Base-by-base conservation (phyloP, 768 basidiomycete species). In the Rhizopogon rudus region DNA sequence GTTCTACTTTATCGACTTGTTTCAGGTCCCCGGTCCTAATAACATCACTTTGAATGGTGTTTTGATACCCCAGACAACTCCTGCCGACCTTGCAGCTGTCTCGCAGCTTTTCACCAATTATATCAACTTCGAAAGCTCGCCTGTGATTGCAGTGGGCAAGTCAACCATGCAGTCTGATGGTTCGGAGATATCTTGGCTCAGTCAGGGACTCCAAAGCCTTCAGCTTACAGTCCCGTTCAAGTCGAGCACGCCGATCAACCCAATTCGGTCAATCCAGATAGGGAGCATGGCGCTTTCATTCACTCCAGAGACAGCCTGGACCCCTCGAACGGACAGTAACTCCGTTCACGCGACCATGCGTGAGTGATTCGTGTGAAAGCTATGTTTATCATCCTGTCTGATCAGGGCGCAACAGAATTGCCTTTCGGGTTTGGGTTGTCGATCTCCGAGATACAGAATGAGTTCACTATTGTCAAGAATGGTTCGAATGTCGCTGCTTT, bases 81-180 rank as follows among this genome's bases (percentile, higher is more conserved):
- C 76, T 9, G 63, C 68, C 6, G 70, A 77, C 44, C 76, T 88
- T 40, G 72, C 67, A 3, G 61, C 64, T n/a, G 71, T 88, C 45
- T 84, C 84, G 6, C 65, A 79, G 52, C 71, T 90, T 41, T 90
- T 90, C 67, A 87, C 85, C 14, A 79, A 81, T 45, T 89, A 87
- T 63, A 71, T 91, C 59, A 89, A 91, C 61, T 77, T 84, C 22
- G 79, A 81, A 22, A 66, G 61, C 16, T 81, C 85, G 3, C 76
- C 72, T 3, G 83, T 89, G 39, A 63, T 82, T 54, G 88, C 86
- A 1, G 73, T 70, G 12, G 88, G 87, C 14, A 65, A 71, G 49
- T 84, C 83, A 20, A 83, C 86, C 9, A 65, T 78, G 3, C 85
- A 85, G 57, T 46, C 69, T 3, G 83, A 87, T 64, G 80, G 81